These are phyloP conservation scores for Ustilago crameri DNA, from an alignment of 1,284 basidiomycete genomes.

Conservation along the genomic window DNA sequence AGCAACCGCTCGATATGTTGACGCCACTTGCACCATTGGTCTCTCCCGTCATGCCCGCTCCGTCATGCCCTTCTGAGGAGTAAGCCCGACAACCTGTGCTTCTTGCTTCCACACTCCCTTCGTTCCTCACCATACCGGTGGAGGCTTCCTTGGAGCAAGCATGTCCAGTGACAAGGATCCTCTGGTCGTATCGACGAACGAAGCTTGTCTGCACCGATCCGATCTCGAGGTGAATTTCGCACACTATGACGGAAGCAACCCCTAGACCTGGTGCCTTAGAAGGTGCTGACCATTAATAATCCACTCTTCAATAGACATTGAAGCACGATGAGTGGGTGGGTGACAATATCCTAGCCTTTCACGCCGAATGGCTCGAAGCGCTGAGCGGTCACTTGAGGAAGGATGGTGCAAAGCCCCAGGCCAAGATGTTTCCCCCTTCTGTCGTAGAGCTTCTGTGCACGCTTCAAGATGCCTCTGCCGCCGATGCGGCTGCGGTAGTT, in stretches of 20 bases:
- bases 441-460: conserved; percentile 40
- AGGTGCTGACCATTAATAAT: not conserved
- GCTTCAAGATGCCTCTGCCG: conserved; percentile 16
- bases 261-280: not conserved
- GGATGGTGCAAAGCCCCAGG: not conserved
- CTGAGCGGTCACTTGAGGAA: conserved; percentile 12
- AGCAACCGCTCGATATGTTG: no score
- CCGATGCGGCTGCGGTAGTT: conserved; percentile 19
- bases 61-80: no score
- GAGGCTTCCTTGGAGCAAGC: not conserved
- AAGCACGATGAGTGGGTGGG: conserved; percentile 41
- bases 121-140: no score
- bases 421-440: conserved; percentile 42
- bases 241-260: not conserved
- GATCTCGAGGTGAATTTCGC: conserved; percentile 29
- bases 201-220: conserved; percentile 36
- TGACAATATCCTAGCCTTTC: conserved; percentile 45
- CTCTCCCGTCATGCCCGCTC: no score
- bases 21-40: no score
- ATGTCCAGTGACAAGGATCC: conserved; percentile 21
- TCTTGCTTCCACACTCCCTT: no score
- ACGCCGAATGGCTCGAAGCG: conserved; percentile 44
- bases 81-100: no score
- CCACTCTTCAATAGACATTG: conserved; percentile 16
- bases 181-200: conserved; percentile 32